These are phyloP conservation scores for Trametes cubensis DNA, from an alignment of 768 basidiomycete genomes.

Conservation along the genomic window DNA sequence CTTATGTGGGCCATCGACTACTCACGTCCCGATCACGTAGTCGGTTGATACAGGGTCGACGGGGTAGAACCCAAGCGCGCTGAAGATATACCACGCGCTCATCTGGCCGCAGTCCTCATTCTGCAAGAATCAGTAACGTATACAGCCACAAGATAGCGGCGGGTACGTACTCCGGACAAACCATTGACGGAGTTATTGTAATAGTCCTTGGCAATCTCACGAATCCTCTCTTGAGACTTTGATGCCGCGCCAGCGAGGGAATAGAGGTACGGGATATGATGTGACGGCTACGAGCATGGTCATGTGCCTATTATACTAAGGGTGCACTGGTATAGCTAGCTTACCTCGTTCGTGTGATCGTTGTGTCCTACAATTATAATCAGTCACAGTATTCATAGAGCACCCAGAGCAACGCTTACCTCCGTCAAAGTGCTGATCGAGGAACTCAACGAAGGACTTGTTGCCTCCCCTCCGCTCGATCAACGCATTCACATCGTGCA, in stretches of 20 bases:
- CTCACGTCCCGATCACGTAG: slow-evolving; percentile 76
- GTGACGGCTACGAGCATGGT: slow-evolving; percentile 59
- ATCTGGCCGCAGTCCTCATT: slow-evolving; percentile 92
- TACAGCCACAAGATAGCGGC: background rate
- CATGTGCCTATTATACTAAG: no score
- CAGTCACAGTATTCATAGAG: background rate
- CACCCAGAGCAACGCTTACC: slow-evolving; percentile 35
- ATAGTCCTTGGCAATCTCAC: slow-evolving; percentile 61
- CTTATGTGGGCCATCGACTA: slow-evolving; percentile 13
- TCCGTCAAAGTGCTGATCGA: slow-evolving; percentile 59
- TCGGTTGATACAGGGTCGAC: slow-evolving; percentile 78
- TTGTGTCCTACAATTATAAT: slow-evolving; percentile 56
- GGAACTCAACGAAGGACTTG: slow-evolving; percentile 59
- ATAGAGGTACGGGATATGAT: slow-evolving; percentile 86
- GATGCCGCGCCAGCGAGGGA: slow-evolving; percentile 70
- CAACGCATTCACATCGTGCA: slow-evolving; percentile 67
- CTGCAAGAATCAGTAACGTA: slow-evolving; percentile 36
- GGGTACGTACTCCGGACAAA: slow-evolving; percentile 62
- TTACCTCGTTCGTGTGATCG: slow-evolving; percentile 79
- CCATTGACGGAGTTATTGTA: slow-evolving; percentile 73
- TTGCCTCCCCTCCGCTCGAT: slow-evolving; percentile 69
- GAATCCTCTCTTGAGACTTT: slow-evolving; percentile 71
- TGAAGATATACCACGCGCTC: slow-evolving; percentile 89
- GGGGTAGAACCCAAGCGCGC: slow-evolving; percentile 82
- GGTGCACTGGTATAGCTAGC: background rate